Conservation (phyloP, 768 basidiomycete genomes). For the Coprinellus aureogranulatus region DNA sequence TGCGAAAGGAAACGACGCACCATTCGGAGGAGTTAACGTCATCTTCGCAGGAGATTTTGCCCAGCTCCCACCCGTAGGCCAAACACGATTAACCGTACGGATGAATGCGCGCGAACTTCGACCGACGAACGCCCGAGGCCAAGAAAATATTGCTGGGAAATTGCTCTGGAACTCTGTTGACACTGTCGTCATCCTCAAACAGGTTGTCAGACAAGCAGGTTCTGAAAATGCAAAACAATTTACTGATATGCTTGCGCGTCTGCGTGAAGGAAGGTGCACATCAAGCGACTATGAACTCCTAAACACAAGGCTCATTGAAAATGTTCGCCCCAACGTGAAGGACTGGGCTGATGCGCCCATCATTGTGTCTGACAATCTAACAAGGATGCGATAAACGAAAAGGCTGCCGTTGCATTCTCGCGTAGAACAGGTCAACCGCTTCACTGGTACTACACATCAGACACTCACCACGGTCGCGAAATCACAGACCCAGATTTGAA, state of each 20-base stretch:
- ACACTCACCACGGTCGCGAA: constrained; percentile 13
- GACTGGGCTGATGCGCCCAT: constrained; percentile 29
- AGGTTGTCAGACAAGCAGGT: constrained; percentile 7
- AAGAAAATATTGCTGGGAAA: neutral
- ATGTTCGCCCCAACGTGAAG: neutral
- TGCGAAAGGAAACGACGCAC: constrained; percentile 11
- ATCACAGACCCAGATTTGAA: neutral
- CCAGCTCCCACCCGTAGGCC: constrained; percentile 29
- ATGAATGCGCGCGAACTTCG: neutral
- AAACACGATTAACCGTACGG: neutral
- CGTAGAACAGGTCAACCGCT: constrained; percentile 4
- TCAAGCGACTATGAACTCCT: neutral
- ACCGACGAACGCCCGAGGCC: constrained; percentile 10
- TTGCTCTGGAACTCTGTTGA: neutral
- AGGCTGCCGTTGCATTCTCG: constrained; percentile 24
- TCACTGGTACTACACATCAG: constrained; percentile 30
- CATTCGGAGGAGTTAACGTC: constrained; percentile 30
- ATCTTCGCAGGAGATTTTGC: constrained; percentile 36
- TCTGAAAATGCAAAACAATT: constrained; percentile 17
- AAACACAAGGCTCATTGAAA: neutral
- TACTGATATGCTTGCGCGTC: constrained; percentile 15
- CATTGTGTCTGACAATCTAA: constrained; percentile 34
- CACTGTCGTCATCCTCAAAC: neutral
- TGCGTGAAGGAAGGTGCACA: constrained; percentile 26
- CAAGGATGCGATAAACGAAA: constrained; percentile 36